Conservation (phyloP, 1,139 yeast species). For the Pichia sp. region DNA sequence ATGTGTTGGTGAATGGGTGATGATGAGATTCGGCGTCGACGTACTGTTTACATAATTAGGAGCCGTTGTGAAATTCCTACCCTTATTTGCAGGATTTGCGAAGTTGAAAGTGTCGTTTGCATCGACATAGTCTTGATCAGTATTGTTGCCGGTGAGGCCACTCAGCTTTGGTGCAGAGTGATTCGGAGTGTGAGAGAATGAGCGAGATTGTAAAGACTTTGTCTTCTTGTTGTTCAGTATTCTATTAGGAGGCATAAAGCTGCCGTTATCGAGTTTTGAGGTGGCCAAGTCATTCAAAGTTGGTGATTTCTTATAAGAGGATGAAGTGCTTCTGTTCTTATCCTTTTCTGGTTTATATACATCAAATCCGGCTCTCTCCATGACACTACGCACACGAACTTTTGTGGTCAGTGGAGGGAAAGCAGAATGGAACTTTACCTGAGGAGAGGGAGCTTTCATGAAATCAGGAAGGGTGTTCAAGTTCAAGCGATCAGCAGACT, state of each 20-base stretch:
- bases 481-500: no score
- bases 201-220: background rate
- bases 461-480: conserved; percentile 26
- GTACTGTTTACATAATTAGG: conserved; percentile 8
- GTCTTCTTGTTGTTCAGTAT: conserved; percentile 1
- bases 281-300: conserved; percentile 3
- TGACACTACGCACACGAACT: conserved; percentile 47
- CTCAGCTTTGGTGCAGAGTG: no score
- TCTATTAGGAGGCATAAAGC: conserved; percentile 7
- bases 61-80: conserved; percentile 21
- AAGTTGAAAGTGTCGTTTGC: background rate
- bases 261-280: background rate
- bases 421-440: conserved; percentile 28
- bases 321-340: conserved; percentile 1
- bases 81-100: conserved; percentile 1
- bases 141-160: background rate
- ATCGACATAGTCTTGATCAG: background rate
- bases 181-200: conserved; percentile 8
- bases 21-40: conserved; percentile 8
- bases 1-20: background rate
- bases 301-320: background rate
- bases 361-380: conserved; percentile 60
- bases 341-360: conserved; percentile 29
- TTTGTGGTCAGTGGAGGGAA: conserved; percentile 52
- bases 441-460: conserved; percentile 22